Base-by-base conservation (phyloP, 208 protist genomes). In the Wallacemonas collosoma region DNA sequence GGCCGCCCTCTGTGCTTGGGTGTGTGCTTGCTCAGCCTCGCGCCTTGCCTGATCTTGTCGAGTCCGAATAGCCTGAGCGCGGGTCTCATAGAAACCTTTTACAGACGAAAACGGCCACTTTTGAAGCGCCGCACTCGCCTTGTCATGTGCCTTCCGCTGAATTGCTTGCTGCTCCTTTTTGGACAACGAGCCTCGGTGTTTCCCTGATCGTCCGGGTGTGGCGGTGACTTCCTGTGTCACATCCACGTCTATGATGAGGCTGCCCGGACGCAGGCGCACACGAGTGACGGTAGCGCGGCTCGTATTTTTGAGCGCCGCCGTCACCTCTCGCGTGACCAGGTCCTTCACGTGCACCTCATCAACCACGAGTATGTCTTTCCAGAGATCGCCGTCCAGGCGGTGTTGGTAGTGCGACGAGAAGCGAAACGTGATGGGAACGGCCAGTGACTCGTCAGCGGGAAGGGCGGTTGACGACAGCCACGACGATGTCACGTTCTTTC, bases 281-380 rank as follows among this genome's bases (percentile, higher is more conserved):
- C 65, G 45, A 6, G 47, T 26, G 47, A 74, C 35, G 17, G 45
- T 14, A n/a, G 48, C 47, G 6, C 4, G 6, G 50, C 26, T 44
- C 5, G 6, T 57, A n/a, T 51, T 50, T 14, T 68, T 14, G 9
- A 86, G 26, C 35, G 71, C 40, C 38, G 72, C 57, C n/a, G 12
- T 17, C 2, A 86, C n/a, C 36, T 86, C 81, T 9, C 71, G 65
- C 14, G 26, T 44, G 8, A 75, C 77, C 38, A 82, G 44, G 7
- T 40, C 39, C 26, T 58, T 40, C 0, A 86, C 50, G 45, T 76
- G 56, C 8, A 55, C 50, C 15, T 1, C 7, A 45, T 75, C 48
- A 11, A 15, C 4, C 12, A 43, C 55, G 35, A 86, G 68, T 1
- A 82, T 39, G 2, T 55, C 36, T 0, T 65, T 17, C 81, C 81